phyloP scores from a whole-genome alignment of 2,329 filamentous ascomycete species.

The Cladosporium sp. region DNA sequence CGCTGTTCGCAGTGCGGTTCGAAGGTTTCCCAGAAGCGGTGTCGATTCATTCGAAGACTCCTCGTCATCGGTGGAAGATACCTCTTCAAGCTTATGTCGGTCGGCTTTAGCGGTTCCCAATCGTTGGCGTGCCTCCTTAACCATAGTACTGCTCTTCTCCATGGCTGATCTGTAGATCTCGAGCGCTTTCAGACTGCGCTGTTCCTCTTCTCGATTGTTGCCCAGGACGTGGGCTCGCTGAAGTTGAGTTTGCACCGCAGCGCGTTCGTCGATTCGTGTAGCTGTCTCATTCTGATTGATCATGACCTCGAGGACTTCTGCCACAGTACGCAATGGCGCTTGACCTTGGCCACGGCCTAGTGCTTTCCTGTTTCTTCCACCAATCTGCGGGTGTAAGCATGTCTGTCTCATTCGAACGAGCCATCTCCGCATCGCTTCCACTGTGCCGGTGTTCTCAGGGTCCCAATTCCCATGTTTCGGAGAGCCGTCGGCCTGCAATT shows the following conservation, averaged over 20 bases:
- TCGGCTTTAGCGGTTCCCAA: constrained; percentile 52
- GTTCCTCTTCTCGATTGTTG: constrained; percentile 61
- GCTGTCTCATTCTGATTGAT: constrained; percentile 75
- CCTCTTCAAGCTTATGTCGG: constrained; percentile 16
- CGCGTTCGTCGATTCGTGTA: constrained; percentile 69
- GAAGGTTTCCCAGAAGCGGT: constrained; percentile 35
- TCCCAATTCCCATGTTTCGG: constrained; percentile 66
- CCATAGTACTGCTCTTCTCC: constrained; percentile 46
- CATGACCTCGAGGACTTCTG: constrained; percentile 87
- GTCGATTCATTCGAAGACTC: constrained; percentile 29
- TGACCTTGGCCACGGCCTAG: constrained; percentile 58
- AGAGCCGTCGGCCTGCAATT: constrained; percentile 63
- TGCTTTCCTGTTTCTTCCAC: constrained; percentile 63
- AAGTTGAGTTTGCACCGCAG: constrained; percentile 61
- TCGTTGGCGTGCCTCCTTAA: constrained; percentile 65
- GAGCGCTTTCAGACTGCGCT: constrained; percentile 64
- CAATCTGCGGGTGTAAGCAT: constrained; percentile 82
- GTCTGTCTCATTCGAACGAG: constrained; percentile 76
- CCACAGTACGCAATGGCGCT: constrained; percentile 74
- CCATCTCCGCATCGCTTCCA: constrained; percentile 77
- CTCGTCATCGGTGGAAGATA: constrained; percentile 37
- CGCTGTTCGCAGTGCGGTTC: constrained; percentile 68
- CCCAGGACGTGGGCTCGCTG: constrained; percentile 76
- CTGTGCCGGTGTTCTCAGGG: constrained; percentile 54
- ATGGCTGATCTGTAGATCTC: constrained; percentile 63